Evolutionary conservation across 768 basidiomycete genomes (phyloP).

Genomic region (Suillus subalutaceus): DNA sequence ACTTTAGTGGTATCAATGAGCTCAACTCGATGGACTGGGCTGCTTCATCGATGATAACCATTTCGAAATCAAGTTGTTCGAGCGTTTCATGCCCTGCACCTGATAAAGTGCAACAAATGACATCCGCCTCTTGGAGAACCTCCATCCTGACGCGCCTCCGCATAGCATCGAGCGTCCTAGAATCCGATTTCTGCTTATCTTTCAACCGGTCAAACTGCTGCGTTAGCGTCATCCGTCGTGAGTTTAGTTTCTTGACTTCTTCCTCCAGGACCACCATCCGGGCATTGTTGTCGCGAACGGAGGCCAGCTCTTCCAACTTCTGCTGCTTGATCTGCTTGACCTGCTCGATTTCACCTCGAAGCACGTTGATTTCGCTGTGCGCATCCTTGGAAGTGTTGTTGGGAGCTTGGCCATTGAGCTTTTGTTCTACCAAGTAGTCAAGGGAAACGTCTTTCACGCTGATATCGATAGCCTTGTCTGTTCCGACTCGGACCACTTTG

Average conservation of each 20-base stretch:
- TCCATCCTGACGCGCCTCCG: constrained; percentile 73
- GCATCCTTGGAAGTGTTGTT: constrained; percentile 50
- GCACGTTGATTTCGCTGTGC: constrained; percentile 54
- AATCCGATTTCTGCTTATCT: constrained; percentile 82
- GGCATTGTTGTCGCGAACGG: constrained; percentile 58
- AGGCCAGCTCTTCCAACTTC: constrained; percentile 63
- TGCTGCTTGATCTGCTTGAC: constrained; percentile 61
- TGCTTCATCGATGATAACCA: constrained; percentile 97
- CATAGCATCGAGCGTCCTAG: constrained; percentile 80
- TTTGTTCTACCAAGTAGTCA: constrained; percentile 83
- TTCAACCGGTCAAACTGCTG: constrained; percentile 75
- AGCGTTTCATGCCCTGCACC: constrained; percentile 91
- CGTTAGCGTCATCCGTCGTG: constrained; percentile 63
- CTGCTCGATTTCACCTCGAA: constrained; percentile 70
- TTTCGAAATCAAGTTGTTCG: constrained; percentile 85
- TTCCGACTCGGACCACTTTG: constrained; percentile 91
- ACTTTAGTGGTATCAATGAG: constrained; percentile 93
- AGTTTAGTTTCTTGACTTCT: constrained; percentile 69
- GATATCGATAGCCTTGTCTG: constrained; percentile 71
- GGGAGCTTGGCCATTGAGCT: constrained; percentile 49
- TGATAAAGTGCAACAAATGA: constrained; percentile 92
- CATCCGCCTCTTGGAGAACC: constrained; percentile 86
- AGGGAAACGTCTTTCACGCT: constrained; percentile 86
- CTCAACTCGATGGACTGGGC: constrained; percentile 96
- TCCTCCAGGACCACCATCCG: constrained; percentile 60